phyloP scores from a whole-genome alignment of 1,284 basidiomycete genomes.

The Naganishia liquefaciens region DNA sequence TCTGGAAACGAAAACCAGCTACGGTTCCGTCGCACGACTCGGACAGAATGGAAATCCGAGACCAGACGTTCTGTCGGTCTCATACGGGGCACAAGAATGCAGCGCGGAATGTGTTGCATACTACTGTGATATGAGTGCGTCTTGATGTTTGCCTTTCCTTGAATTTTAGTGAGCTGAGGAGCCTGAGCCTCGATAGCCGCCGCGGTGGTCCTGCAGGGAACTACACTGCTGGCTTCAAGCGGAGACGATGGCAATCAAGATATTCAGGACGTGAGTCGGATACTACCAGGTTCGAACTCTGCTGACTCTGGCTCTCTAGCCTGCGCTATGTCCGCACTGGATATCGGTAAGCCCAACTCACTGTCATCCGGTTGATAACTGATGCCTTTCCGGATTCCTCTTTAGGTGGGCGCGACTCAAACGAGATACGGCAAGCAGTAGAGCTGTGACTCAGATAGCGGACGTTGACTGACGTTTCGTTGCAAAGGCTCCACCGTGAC shows the following conservation, averaged over 20 bases:
- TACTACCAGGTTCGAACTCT: neutral
- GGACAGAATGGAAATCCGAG: slow-evolving; percentile 7
- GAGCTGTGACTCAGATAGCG: no score
- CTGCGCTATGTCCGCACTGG: slow-evolving; percentile 18
- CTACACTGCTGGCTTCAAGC: slow-evolving; percentile 13
- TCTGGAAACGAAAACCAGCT: no score
- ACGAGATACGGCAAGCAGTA: slow-evolving; percentile 9
- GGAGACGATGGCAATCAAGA: slow-evolving; percentile 23
- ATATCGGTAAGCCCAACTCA: neutral
- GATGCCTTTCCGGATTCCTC: neutral
- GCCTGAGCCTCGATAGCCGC: neutral
- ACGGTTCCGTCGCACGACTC: slow-evolving; percentile 6
- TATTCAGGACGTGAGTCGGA: slow-evolving; percentile 17
- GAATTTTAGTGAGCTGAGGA: neutral
- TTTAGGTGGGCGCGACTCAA: slow-evolving; percentile 15
- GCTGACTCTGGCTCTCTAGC: neutral
- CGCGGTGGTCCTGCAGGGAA: slow-evolving; percentile 2
- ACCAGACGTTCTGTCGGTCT: slow-evolving; percentile 19
- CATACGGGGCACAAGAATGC: slow-evolving; percentile 20
- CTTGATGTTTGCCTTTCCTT: neutral
- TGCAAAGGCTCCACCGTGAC: slow-evolving; percentile 19
- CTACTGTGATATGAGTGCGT: slow-evolving; percentile 22
- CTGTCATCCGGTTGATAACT: neutral
- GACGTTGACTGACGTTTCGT: neutral
- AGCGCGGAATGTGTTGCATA: slow-evolving; percentile 13